These are phyloP conservation scores for Tolypocladium ovalisporum DNA, from an alignment of 2,329 filamentous ascomycete species.

Conservation along the genomic window DNA sequence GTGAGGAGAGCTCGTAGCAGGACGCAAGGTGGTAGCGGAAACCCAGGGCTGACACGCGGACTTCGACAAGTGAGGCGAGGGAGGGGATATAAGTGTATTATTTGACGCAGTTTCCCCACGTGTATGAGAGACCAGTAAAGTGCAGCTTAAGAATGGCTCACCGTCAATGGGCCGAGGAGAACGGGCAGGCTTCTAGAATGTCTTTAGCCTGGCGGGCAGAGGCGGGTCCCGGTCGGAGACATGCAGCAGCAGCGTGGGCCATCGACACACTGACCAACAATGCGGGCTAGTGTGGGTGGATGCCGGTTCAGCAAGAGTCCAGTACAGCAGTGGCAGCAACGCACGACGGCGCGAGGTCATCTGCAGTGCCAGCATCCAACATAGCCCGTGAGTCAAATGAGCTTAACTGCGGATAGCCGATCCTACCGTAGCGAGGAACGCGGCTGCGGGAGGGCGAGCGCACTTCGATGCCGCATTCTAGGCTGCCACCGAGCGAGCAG, in stretches of 20 bases:
- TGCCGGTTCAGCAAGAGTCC: neutral
- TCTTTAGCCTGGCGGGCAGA: neutral
- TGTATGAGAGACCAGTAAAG: neutral
- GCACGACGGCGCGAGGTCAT: neutral
- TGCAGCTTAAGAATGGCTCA: neutral
- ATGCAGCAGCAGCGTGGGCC: neutral
- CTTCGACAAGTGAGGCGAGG: neutral
- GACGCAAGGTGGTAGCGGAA: neutral
- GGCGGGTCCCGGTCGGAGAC: neutral
- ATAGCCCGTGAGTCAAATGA: neutral
- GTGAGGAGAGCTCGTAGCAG: neutral
- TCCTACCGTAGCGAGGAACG: neutral
- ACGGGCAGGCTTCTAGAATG: conserved; percentile 1
- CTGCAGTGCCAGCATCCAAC: neutral
- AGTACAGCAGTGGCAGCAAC: neutral
- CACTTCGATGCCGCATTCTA: neutral
- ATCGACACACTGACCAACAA: neutral
- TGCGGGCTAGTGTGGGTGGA: neutral
- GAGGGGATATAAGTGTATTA: neutral
- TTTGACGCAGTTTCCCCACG: neutral
- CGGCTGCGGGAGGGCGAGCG: neutral
- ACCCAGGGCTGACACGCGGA: neutral
- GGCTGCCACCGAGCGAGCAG: neutral
- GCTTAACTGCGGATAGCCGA: neutral
- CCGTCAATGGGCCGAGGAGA: neutral